Evolutionary conservation across 2,329 filamentous ascomycete genomes (phyloP).

Genomic region (Monilinia fructicola): DNA sequence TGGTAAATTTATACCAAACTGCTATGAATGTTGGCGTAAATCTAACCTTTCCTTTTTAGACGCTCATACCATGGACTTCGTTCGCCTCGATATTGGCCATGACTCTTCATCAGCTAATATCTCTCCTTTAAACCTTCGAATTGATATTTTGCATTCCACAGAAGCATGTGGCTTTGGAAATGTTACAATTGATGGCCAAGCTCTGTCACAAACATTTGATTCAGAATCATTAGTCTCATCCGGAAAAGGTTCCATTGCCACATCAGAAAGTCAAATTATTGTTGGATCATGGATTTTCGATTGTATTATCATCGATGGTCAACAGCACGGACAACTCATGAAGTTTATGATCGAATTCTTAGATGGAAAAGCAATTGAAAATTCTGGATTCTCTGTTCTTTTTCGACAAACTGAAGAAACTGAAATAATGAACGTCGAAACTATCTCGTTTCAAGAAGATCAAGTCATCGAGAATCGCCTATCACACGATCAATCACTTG

Average conservation of each 20-base stretch:
- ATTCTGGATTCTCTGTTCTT: slow-evolving; percentile 45
- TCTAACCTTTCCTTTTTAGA: slow-evolving; percentile 11
- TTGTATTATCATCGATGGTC: slow-evolving; percentile 46
- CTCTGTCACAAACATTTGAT: slow-evolving; percentile 42
- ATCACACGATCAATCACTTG: slow-evolving; percentile 28
- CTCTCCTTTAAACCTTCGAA: slow-evolving; percentile 39
- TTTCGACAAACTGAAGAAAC: slow-evolving; percentile 49
- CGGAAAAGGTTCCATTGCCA: slow-evolving; percentile 46
- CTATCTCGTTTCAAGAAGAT: slow-evolving; percentile 41
- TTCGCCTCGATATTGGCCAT: slow-evolving; percentile 29
- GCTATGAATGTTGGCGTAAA: too few species aligned
- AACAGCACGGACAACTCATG: slow-evolving; percentile 47
- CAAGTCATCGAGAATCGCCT: slow-evolving; percentile 30
- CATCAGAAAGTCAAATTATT: slow-evolving; percentile 44
- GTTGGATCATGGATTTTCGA: slow-evolving; percentile 50
- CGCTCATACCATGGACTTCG: slow-evolving; percentile 29
- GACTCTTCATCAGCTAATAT: slow-evolving; percentile 32
- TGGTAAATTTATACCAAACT: background rate
- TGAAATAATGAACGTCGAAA: slow-evolving; percentile 47
- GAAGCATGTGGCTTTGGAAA: slow-evolving; percentile 50
- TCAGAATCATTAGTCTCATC: slow-evolving; percentile 21
- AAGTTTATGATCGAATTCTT: slow-evolving; percentile 47
- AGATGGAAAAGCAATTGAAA: slow-evolving; percentile 44
- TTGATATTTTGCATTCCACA: slow-evolving; percentile 49
- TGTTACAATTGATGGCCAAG: slow-evolving; percentile 49